Conservation (phyloP, 306 rosid genomes). For the Cucurbita ficifolia region DNA sequence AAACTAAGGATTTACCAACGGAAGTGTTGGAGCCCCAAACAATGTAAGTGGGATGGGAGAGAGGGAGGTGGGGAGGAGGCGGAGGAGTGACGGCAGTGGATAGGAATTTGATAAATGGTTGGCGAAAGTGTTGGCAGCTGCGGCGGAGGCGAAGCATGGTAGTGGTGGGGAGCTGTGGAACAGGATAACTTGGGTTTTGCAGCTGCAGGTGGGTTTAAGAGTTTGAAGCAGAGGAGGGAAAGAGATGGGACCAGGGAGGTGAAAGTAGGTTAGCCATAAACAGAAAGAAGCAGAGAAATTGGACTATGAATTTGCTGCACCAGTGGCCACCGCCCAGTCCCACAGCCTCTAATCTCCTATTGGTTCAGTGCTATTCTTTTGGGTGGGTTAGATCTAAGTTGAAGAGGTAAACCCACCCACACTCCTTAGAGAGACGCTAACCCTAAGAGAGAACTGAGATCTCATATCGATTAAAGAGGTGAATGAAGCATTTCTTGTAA, state of each 20-base stretch:
- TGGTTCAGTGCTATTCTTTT: no score
- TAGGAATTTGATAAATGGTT: slow-evolving; percentile 1
- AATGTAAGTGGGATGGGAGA: slow-evolving; percentile 62
- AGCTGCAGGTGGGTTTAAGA: no score
- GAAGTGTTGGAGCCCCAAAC: slow-evolving; percentile 85
- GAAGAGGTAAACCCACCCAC: no score
- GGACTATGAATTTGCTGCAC: no score
- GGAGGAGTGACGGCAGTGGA: slow-evolving; percentile 11
- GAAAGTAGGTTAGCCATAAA: not conserved
- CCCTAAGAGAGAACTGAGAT: no score
- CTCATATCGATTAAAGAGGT: no score
- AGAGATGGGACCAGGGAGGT: not conserved
- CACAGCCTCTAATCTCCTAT: no score
- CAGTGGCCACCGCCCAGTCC: no score
- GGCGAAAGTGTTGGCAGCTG: slow-evolving; percentile 16
- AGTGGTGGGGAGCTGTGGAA: not conserved
- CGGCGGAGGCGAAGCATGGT: slow-evolving; percentile 15
- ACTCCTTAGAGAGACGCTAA: no score
- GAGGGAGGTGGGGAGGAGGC: slow-evolving; percentile 30
- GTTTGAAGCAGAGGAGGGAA: not conserved
- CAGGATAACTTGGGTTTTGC: not conserved
- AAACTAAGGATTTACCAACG: slow-evolving; percentile 88
- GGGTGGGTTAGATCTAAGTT: no score
- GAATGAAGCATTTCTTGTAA: no score
- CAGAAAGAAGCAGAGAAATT: not conserved